These are phyloP conservation scores for Gentiana dahurica DNA, from an alignment of 257 asterid genomes.

Conservation along the genomic window DNA sequence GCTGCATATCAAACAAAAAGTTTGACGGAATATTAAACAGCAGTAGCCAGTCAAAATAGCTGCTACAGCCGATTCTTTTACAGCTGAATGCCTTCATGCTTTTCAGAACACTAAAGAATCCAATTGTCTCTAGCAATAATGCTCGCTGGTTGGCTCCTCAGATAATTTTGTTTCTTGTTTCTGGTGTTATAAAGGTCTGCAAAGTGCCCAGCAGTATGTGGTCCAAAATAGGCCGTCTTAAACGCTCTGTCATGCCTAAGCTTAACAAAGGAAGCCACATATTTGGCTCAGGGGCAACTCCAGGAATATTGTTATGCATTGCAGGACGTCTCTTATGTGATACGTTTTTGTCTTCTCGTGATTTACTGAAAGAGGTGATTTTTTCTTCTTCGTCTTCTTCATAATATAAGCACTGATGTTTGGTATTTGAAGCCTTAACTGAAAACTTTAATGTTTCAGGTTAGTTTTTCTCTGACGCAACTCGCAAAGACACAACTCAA, in stretches of 20 bases:
- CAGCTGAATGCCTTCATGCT: too few relatives aligned
- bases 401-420: not conserved
- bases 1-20: too few relatives aligned
- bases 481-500: conserved; percentile 77
- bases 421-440: conserved; percentile 11
- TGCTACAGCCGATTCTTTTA: too few relatives aligned
- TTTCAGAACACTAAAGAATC: too few relatives aligned
- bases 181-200: conserved; percentile 44
- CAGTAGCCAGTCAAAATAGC: too few relatives aligned
- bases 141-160: too few relatives aligned
- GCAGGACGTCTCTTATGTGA: conserved; percentile 98
- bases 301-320: conserved; percentile 80
- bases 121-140: too few relatives aligned
- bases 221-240: conserved; percentile 96
- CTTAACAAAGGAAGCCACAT: conserved; percentile 68
- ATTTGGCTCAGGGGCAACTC: conserved; percentile 91
- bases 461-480: conserved; percentile 88
- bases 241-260: conserved; percentile 82
- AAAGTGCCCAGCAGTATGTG: conserved; percentile 68
- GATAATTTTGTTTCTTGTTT: not conserved
- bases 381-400: conserved; percentile 3
- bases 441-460: conserved; percentile 40
- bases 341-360: conserved; percentile 77
- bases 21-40: too few relatives aligned
- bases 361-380: conserved; percentile 82